These are phyloP conservation scores for Acer campestre DNA, from an alignment of 345 rosid species.

Conservation along the genomic window DNA sequence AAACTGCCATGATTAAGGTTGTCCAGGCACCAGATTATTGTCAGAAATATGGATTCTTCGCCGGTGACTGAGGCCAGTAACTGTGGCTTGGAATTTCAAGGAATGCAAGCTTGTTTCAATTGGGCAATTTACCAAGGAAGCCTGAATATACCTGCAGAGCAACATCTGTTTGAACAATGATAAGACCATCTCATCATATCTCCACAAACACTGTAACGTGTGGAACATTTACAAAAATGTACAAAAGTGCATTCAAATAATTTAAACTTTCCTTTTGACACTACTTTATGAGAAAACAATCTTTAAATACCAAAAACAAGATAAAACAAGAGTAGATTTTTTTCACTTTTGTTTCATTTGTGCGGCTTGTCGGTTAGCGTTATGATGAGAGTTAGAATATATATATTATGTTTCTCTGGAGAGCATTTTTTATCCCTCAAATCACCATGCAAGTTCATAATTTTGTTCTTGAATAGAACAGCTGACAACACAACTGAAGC, in stretches of 20 bases:
- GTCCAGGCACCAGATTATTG: constrained; percentile 6
- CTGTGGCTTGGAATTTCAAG: constrained; percentile 11
- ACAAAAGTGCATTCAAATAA: not conserved
- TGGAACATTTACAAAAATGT: constrained; percentile 18
- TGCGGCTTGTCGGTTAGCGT: not conserved
- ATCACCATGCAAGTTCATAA: constrained; percentile 1
- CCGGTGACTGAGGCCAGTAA: constrained; percentile 1
- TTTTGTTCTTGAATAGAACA: constrained; percentile 1
- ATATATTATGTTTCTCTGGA: not conserved
- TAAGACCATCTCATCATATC: constrained; percentile 14
- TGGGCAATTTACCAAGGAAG: not conserved
- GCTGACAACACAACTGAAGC: not conserved
- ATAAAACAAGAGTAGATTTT: not conserved
- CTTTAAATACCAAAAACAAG: not conserved
- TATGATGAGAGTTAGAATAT: not conserved
- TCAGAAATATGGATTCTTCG: not conserved
- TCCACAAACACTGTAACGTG: not conserved
- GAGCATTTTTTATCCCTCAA: not conserved
- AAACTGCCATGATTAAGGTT: not conserved
- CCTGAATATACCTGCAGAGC: constrained; percentile 17
- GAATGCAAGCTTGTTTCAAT: constrained; percentile 14
- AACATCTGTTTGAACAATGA: constrained; percentile 18
- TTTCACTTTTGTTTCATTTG: not conserved
- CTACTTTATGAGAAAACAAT: not conserved
- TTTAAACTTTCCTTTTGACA: not conserved